phyloP scores from a whole-genome alignment of 495 filamentous ascomycete genomes.

The Barbatosphaeria neglecta region DNA sequence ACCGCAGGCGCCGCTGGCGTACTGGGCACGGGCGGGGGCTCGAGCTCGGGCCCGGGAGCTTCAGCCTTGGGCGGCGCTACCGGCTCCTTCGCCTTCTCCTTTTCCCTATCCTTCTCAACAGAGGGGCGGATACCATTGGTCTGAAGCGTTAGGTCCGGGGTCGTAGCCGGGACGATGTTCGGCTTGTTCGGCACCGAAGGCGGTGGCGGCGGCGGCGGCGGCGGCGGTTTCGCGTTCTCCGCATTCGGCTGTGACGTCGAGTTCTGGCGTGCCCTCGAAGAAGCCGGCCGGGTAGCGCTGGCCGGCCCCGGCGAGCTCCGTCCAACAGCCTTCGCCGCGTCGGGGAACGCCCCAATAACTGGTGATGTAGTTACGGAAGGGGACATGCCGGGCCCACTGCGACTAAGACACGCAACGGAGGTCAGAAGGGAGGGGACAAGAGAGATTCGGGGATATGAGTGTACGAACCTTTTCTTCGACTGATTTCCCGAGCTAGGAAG shows the following conservation, averaged over 20 bases:
- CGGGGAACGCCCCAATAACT: conserved; percentile 50
- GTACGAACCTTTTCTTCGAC: conserved; percentile 59
- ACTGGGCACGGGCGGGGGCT: conserved; percentile 8
- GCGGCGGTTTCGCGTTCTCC: conserved; percentile 43
- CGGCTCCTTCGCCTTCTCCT: conserved; percentile 26
- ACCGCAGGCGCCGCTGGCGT: background rate
- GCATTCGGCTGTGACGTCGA: conserved; percentile 40
- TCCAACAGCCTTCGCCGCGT: conserved; percentile 24
- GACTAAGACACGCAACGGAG: background rate
- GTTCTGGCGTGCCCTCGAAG: conserved; percentile 58
- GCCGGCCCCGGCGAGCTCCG: conserved; percentile 31
- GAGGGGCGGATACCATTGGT: conserved; percentile 10
- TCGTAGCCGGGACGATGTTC: conserved; percentile 17
- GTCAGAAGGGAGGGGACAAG: no score
- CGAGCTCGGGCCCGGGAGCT: conserved; percentile 15
- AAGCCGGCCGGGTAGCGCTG: conserved; percentile 40
- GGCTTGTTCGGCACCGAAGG: conserved; percentile 48
- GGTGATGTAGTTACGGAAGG: conserved; percentile 66
- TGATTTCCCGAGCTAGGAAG: conserved; percentile 49
- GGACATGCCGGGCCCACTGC: conserved; percentile 31
- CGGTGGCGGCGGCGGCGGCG: conserved; percentile 47
- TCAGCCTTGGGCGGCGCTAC: conserved; percentile 20
- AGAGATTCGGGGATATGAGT: background rate
- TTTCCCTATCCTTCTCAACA: no score
- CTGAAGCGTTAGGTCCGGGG: conserved; percentile 20